These are phyloP conservation scores for Lignosus rhinocerotis DNA, from an alignment of 1,284 basidiomycete species.

Conservation along the genomic window DNA sequence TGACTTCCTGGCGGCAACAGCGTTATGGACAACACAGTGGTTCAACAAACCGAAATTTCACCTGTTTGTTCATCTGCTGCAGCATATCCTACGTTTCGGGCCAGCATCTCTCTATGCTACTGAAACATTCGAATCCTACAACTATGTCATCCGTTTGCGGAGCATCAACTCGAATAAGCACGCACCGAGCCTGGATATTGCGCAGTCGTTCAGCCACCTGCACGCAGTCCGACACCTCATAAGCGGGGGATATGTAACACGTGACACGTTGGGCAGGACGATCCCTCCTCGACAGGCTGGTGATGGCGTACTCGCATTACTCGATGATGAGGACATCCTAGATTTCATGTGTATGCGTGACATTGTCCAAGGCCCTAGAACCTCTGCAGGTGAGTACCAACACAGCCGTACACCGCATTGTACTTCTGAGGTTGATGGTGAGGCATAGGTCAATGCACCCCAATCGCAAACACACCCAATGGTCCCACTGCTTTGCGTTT, in stretches of 20 bases:
- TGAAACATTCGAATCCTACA: constrained; percentile 48
- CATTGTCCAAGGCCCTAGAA: too few species aligned
- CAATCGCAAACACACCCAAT: too few species aligned
- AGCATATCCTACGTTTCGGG: constrained; percentile 30
- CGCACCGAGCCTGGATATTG: constrained; percentile 45
- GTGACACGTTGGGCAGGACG: too few species aligned
- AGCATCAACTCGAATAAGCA: constrained; percentile 46
- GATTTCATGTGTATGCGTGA: too few species aligned
- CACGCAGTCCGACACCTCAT: constrained; percentile 41
- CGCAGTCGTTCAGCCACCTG: constrained; percentile 33
- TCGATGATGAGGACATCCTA: too few species aligned
- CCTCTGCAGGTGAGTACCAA: too few species aligned
- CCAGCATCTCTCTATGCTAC: constrained; percentile 35
- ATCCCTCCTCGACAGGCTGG: too few species aligned
- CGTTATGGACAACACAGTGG: constrained; percentile 26
- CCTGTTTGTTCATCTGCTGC: constrained; percentile 27
- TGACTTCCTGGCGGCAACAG: constrained; percentile 22
- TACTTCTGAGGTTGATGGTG: too few species aligned
- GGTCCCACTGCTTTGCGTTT: too few species aligned
- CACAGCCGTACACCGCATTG: too few species aligned
- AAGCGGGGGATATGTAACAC: constrained; percentile 26
- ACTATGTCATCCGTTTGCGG: constrained; percentile 42
- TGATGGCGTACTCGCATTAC: too few species aligned
- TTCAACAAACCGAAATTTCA: constrained; percentile 37
- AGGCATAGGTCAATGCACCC: too few species aligned